Conservation (phyloP, 169 alveolate genomes). For the Plasmodium vinckei region DNA sequence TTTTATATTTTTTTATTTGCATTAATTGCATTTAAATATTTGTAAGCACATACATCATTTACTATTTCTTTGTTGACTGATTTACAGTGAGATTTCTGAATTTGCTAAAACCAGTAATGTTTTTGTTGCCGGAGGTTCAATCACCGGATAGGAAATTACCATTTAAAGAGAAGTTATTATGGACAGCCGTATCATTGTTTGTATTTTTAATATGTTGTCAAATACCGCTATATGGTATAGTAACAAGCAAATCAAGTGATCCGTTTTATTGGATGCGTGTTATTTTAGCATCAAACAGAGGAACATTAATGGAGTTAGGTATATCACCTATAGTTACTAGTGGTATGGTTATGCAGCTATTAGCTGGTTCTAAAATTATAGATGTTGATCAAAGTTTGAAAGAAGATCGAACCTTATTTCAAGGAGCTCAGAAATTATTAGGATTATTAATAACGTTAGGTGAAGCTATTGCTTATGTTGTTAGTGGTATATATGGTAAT, state of each 20-base stretch:
- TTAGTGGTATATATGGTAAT: constrained; percentile 99
- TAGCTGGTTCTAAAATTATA: constrained; percentile 99
- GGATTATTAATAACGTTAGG: constrained; percentile 99
- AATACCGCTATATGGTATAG: constrained; percentile 99
- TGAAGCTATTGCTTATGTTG: constrained; percentile 99
- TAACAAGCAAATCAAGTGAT: constrained; percentile 95
- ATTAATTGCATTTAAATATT: too few relatives aligned
- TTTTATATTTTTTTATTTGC: too few relatives aligned
- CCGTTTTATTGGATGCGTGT: constrained; percentile 99
- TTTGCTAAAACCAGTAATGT: constrained; percentile 97
- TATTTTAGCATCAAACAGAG: constrained; percentile 98
- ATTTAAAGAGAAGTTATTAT: constrained; percentile 96
- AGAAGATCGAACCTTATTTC: constrained; percentile 98
- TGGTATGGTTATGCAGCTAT: constrained; percentile 99
- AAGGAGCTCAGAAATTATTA: constrained; percentile 96
- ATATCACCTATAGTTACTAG: constrained; percentile 99
- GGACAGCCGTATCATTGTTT: constrained; percentile 98
- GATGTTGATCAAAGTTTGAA: constrained; percentile 98
- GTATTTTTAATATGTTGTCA: constrained; percentile 98
- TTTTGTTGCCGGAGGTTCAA: constrained; percentile 97
- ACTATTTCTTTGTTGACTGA: too few relatives aligned
- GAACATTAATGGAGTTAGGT: constrained; percentile 99
- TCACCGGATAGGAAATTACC: constrained; percentile 95
- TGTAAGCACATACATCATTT: too few relatives aligned
- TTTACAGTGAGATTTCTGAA: constrained; percentile 92